Evolutionary conservation across 306 rosid genomes (phyloP), one percentile per base, ranked within the genome.

Genomic region (Luffa acutangula): DNA sequence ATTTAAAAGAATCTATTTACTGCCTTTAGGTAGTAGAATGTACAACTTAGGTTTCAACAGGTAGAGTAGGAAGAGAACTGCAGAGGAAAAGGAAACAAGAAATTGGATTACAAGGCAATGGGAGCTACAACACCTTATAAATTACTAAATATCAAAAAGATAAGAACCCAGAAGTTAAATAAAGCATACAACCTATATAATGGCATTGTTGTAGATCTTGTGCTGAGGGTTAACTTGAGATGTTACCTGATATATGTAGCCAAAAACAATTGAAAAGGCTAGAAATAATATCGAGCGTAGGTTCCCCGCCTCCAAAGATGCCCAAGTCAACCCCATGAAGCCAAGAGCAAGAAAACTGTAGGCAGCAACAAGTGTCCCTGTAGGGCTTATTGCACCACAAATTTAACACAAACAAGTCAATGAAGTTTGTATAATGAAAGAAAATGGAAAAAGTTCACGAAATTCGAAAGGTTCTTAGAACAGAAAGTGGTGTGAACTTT

Each of bases 181-280:
- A 33, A 31, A 62, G 69, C 42, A 62, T 31, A 56, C 48, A 65
- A 37, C 21, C 17, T 14, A 69, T 69, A 69, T 43, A 4, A 69
- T 69, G 53, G 9, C 33, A 41, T 69, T 4, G 51, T 41, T 17
- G 33, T 20, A 42, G n/a, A n/a, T 42, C 11, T 6, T 51, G 5
- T 74, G 45, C 21, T 14, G 18, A 74, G 43, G 18, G 2, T 49
- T 43, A 42, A 77, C 36, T 60, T 37, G 6, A 31, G 42, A 34
- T 1, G 76, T 9, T 86, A 90, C 97, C 96, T 94, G 98, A 85
- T 94, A 94, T 79, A 90, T 80, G 80, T 90, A 90, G 45, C 98
- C 98, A 76, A 86, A 94, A 71, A 84, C 65, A 73, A 91, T 89
- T 73, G 97, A 95, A 74, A 86, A 88, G 25, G 88, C 80, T 51